phyloP scores from a whole-genome alignment of 2,329 filamentous ascomycete genomes.

The Trichoderma koningiopsis region DNA sequence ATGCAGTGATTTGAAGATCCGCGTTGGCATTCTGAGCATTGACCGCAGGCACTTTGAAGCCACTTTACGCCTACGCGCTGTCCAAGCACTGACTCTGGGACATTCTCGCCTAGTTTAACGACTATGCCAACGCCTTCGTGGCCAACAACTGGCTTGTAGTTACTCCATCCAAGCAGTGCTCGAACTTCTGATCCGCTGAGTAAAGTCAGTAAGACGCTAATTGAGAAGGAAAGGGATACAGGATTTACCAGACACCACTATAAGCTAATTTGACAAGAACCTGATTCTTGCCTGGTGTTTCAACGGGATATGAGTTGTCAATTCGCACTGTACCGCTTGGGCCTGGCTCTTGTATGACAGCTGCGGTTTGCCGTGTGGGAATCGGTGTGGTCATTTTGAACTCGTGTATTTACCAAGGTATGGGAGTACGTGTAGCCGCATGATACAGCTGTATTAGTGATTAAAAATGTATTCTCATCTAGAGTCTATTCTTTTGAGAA shows the following conservation, averaged over 20 bases:
- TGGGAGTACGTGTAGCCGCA: not conserved
- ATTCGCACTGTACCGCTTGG: conserved; percentile 4
- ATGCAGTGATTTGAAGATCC: conserved; percentile 43
- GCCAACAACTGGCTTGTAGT: conserved; percentile 34
- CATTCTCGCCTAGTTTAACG: conserved; percentile 36
- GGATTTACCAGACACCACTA: conserved; percentile 10
- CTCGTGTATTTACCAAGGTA: not conserved
- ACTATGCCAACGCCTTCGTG: conserved; percentile 39
- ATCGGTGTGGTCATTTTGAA: not conserved
- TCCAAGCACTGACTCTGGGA: conserved; percentile 34
- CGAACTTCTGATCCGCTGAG: conserved; percentile 38
- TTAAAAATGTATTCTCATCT: not conserved
- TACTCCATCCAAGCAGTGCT: conserved; percentile 35
- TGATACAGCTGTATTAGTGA: no score
- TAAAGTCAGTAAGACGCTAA: not conserved
- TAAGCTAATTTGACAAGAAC: conserved; percentile 20
- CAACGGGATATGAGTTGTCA: not conserved
- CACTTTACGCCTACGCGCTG: conserved; percentile 48
- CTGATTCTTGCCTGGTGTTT: not conserved
- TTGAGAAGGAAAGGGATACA: not conserved
- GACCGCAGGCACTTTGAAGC: conserved; percentile 46
- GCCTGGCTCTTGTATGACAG: not conserved
- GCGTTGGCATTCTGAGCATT: conserved; percentile 43
- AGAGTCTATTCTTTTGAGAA: not conserved
- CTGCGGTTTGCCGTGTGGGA: not conserved